A percentile compares a stretch with the other conserved stretches of the same genome.
Conservation (phyloP, 1,284 basidiomycete species). For the Trichosporon sp. region DNA sequence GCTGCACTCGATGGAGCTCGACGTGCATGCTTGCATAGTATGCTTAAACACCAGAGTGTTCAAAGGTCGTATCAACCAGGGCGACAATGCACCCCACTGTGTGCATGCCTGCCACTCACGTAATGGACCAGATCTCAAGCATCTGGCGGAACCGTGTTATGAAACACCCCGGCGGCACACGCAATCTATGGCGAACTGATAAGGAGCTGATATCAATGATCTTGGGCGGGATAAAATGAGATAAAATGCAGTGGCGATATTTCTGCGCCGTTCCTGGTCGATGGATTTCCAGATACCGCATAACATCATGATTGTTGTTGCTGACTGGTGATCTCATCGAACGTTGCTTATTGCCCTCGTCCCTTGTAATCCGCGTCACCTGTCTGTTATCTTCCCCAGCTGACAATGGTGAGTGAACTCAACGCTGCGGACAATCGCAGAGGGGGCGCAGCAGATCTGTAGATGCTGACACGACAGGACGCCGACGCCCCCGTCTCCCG, state of each 20-base stretch:
- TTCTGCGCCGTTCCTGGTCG: background rate
- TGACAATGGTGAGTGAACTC: background rate
- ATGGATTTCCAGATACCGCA: background rate
- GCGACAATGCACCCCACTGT: no score
- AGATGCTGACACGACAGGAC: constrained; percentile 7
- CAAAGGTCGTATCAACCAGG: no score
- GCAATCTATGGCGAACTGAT: background rate
- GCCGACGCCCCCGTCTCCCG: constrained; percentile 29
- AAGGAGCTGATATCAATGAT: background rate
- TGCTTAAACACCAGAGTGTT: no score
- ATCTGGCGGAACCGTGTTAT: no score
- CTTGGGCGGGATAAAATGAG: background rate
- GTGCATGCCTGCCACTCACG: no score
- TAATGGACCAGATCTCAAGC: no score
- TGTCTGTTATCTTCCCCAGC: background rate
- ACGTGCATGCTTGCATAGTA: no score
- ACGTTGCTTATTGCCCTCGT: background rate
- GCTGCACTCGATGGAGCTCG: no score
- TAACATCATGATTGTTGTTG: background rate
- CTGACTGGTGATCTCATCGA: background rate
- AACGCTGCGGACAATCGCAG: background rate
- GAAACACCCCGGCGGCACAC: no score
- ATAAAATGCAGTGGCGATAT: background rate
- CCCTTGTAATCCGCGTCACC: background rate
- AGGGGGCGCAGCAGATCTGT: no score